phyloP scores from a whole-genome alignment of 2,329 filamentous ascomycete genomes.

The Talaromyces sp. region DNA sequence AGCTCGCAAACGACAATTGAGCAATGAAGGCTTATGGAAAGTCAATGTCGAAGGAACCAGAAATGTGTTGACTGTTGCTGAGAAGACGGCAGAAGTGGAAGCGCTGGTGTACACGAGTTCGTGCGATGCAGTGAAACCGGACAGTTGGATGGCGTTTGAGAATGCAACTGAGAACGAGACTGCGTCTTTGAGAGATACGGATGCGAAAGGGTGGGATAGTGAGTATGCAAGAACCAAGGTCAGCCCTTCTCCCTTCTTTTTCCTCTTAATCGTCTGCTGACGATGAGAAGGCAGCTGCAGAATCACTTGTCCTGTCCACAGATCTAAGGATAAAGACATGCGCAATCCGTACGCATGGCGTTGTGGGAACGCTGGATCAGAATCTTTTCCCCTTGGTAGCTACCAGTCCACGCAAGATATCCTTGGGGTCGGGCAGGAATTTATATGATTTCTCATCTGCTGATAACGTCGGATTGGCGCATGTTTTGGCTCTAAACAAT shows the following conservation, averaged over 20 bases:
- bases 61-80: constrained; percentile 5
- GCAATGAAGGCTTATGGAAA: background rate
- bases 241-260: background rate
- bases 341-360: constrained; percentile 16
- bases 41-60: constrained; percentile 9
- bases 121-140: constrained; percentile 15
- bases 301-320: background rate
- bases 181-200: background rate
- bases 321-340: constrained; percentile 7
- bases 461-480: constrained; percentile 14
- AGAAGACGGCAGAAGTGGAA: background rate
- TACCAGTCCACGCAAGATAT: constrained; percentile 7
- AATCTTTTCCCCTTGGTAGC: constrained; percentile 13
- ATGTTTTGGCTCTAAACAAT: constrained; percentile 14
- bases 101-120: constrained; percentile 16
- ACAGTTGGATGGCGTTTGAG: constrained; percentile 17
- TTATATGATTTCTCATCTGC: constrained; percentile 14
- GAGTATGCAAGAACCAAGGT: constrained; percentile 15
- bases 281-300: constrained; percentile 6
- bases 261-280: background rate
- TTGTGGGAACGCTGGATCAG: constrained; percentile 10
- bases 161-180: background rate
- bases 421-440: constrained; percentile 3
- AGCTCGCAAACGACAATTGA: background rate
- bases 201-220: background rate